Evolutionary conservation across 495 filamentous ascomycete genomes (phyloP).

Genomic region (Daldinia childiae): DNA sequence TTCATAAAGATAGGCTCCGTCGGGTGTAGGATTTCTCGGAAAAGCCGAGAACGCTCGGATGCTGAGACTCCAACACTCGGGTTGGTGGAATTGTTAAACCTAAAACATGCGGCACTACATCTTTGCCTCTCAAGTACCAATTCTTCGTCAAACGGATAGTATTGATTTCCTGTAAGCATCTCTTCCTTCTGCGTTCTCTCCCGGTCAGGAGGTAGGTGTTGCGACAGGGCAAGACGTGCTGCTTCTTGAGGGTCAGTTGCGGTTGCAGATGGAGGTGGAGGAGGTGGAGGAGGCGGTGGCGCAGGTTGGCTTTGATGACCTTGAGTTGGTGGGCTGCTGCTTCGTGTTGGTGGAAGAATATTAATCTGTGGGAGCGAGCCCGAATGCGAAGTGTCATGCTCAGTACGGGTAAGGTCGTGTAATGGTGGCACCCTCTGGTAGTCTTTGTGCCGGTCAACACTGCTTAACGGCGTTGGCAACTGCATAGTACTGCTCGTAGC

Average conservation of each 20-base stretch:
- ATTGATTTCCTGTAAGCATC: conserved; percentile 87
- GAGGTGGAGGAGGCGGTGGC: conserved; percentile 40
- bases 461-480: conserved; percentile 51
- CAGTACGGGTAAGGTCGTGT: conserved; percentile 62
- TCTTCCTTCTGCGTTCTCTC: conserved; percentile 85
- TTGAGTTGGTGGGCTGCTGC: conserved; percentile 53
- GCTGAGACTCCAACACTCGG: conserved; percentile 77
- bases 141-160: conserved; percentile 78
- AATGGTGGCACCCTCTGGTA: conserved; percentile 65
- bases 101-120: conserved; percentile 83
- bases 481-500: conserved; percentile 59
- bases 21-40: conserved; percentile 74
- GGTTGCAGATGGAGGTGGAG: conserved; percentile 42
- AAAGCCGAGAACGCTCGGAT: conserved; percentile 80
- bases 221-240: conserved; percentile 67
- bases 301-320: conserved; percentile 29
- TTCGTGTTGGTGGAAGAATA: conserved; percentile 58
- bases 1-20: conserved; percentile 59
- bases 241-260: conserved; percentile 63
- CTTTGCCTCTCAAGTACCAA: conserved; percentile 86
- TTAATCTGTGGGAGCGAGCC: conserved; percentile 53
- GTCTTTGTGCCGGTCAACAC: conserved; percentile 54
- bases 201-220: conserved; percentile 56
- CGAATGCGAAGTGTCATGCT: conserved; percentile 51
- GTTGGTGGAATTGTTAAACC: conserved; percentile 90